Percentiles rank a stretch among this genome's conserved stretches.
These are phyloP conservation scores for Toxicodendron radicans DNA, from an alignment of 345 rosid species.

Conservation along the genomic window DNA sequence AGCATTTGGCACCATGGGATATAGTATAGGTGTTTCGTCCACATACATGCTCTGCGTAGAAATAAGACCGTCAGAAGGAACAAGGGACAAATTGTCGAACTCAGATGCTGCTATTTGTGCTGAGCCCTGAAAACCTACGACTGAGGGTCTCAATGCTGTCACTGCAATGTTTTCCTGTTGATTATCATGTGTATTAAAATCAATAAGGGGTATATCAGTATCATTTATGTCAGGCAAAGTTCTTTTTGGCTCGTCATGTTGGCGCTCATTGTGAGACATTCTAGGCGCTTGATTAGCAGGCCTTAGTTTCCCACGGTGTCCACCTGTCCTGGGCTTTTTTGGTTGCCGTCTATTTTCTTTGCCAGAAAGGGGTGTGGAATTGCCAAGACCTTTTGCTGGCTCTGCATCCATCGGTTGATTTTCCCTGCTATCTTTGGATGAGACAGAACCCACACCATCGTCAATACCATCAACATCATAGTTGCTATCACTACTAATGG, in stretches of 20 bases:
- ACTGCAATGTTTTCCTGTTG: slow-evolving; percentile 38
- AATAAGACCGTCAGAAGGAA: slow-evolving; percentile 44
- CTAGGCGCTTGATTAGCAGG: slow-evolving; percentile 35
- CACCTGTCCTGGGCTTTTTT: slow-evolving; percentile 48
- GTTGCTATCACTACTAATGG: slow-evolving; percentile 65
- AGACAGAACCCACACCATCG: slow-evolving; percentile 72
- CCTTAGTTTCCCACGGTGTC: slow-evolving; percentile 37
- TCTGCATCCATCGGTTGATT: slow-evolving; percentile 42
- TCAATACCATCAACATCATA: slow-evolving; percentile 84
- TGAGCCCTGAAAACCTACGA: slow-evolving; percentile 41
- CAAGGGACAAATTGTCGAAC: slow-evolving; percentile 39
- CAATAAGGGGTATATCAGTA: slow-evolving; percentile 39
- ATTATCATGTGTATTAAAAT: slow-evolving; percentile 35
- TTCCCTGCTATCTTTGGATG: slow-evolving; percentile 71
- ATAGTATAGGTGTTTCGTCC: slow-evolving; percentile 57
- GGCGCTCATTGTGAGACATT: slow-evolving; percentile 30
- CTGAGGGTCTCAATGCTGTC: slow-evolving; percentile 33
- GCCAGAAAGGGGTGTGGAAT: slow-evolving; percentile 21
- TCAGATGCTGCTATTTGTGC: slow-evolving; percentile 35
- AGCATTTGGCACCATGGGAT: slow-evolving; percentile 46
- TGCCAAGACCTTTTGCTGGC: slow-evolving; percentile 23
- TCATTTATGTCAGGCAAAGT: slow-evolving; percentile 63
- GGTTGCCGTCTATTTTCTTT: slow-evolving; percentile 39
- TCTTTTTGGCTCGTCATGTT: slow-evolving; percentile 38
- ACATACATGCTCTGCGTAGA: slow-evolving; percentile 47